Evolutionary conservation across 2,329 filamentous ascomycete species (phyloP).

Genomic region (Didymella arachidicola): DNA sequence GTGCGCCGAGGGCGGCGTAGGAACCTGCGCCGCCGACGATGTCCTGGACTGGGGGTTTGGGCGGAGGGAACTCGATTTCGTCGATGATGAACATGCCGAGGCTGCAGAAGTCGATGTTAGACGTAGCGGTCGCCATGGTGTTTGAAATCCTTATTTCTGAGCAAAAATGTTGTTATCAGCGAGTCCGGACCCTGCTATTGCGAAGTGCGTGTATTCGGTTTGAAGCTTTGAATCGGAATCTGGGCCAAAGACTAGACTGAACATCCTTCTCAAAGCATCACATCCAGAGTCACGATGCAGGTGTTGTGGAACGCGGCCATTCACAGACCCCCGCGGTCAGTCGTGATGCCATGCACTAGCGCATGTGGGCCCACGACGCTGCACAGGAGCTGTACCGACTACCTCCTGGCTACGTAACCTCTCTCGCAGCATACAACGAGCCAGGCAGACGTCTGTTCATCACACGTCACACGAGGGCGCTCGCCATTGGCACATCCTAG

Average conservation of each 20-base stretch:
- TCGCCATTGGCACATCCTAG: not conserved
- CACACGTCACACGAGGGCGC: not conserved
- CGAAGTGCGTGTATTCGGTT: not conserved
- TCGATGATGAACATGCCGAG: slow-evolving; percentile 74
- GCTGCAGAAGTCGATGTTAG: slow-evolving; percentile 63
- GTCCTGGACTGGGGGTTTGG: slow-evolving; percentile 72
- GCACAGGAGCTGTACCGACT: slow-evolving; percentile 4
- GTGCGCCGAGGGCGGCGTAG: slow-evolving; percentile 86
- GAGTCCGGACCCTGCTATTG: slow-evolving; percentile 1
- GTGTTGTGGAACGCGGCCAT: slow-evolving; percentile 5
- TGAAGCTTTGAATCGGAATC: not conserved
- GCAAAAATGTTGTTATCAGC: slow-evolving; percentile 1
- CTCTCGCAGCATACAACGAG: not conserved
- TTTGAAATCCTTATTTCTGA: not conserved
- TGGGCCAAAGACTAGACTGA: not conserved
- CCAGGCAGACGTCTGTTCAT: slow-evolving; percentile 10
- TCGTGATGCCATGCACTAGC: slow-evolving; percentile 16
- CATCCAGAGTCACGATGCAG: slow-evolving; percentile 3
- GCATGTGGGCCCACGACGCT: slow-evolving; percentile 6
- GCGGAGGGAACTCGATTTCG: slow-evolving; percentile 85
- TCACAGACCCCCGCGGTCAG: slow-evolving; percentile 19
- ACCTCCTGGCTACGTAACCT: slow-evolving; percentile 10
- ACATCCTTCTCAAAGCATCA: not conserved
- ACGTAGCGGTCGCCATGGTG: not conserved
- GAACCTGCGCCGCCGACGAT: slow-evolving; percentile 89